Evolutionary conservation across 768 basidiomycete species (phyloP).

Genomic region (Russula sp.): DNA sequence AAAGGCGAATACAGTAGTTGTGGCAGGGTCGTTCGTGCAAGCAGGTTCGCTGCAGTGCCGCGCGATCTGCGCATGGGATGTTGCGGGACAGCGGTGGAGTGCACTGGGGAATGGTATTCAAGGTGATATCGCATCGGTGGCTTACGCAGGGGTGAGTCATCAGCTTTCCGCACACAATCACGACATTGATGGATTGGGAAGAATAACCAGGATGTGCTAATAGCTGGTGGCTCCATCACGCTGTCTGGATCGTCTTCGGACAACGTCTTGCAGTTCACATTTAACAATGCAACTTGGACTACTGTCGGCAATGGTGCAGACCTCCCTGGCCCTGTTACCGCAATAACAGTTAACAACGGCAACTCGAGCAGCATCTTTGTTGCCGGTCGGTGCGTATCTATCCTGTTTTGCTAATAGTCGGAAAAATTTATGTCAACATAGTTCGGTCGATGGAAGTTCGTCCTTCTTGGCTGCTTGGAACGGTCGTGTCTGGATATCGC

Average conservation of each 20-base stretch:
- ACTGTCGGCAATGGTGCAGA: conserved; percentile 50
- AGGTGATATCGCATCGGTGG: conserved; percentile 73
- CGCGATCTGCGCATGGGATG: conserved; percentile 73
- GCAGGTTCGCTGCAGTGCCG: conserved; percentile 71
- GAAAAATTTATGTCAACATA: conserved; percentile 21
- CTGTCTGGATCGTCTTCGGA: conserved; percentile 55
- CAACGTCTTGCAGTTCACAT: conserved; percentile 67
- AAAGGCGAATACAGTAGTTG: conserved; percentile 56
- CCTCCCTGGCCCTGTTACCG: conserved; percentile 86
- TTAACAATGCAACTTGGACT: conserved; percentile 70
- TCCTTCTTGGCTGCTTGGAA: conserved; percentile 84
- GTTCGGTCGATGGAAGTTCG: conserved; percentile 49
- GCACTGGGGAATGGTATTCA: conserved; percentile 71
- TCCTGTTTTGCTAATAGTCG: not conserved
- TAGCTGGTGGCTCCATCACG: conserved; percentile 76
- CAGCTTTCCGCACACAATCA: not conserved
- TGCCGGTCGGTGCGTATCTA: conserved; percentile 65
- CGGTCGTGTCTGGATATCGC: conserved; percentile 62
- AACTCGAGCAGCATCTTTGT: conserved; percentile 84
- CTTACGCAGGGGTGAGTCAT: conserved; percentile 69
- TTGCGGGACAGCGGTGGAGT: conserved; percentile 65
- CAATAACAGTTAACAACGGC: conserved; percentile 74
- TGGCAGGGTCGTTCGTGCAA: conserved; percentile 81
- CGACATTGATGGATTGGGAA: conserved; percentile 27
- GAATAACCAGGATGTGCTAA: conserved; percentile 58